These are phyloP conservation scores for Chalaropsis thielavioides DNA, from an alignment of 2,329 filamentous ascomycete genomes.

Conservation along the genomic window DNA sequence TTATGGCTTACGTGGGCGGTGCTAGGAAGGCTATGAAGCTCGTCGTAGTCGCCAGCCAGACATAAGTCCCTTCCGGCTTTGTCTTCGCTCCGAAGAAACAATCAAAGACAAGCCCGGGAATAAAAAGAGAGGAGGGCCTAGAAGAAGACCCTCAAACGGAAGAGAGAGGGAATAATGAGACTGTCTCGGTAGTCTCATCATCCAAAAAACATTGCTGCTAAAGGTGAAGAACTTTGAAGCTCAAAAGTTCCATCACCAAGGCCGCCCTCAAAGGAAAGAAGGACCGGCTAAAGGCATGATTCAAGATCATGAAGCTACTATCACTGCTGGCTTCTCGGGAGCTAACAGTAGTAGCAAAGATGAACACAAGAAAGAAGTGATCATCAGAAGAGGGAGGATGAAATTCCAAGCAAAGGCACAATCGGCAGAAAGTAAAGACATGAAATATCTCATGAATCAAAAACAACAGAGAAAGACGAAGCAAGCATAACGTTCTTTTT, in stretches of 20 bases:
- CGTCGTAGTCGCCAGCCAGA: background rate
- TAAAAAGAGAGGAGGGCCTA: background rate
- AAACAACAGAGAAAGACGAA: no score
- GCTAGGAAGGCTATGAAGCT: background rate
- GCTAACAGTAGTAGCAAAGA: no score
- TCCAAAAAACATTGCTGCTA: background rate
- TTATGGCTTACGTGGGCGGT: background rate
- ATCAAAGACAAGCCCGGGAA: background rate
- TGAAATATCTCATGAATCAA: no score
- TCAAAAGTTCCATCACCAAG: background rate
- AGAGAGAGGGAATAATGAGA: background rate
- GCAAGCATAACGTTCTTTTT: no score
- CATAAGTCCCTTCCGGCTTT: background rate
- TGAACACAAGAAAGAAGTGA: no score
- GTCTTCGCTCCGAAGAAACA: background rate
- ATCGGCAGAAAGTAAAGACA: no score
- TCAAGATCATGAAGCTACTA: no score
- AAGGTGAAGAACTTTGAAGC: background rate
- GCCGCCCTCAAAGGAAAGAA: background rate
- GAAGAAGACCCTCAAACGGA: background rate
- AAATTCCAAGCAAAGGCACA: no score
- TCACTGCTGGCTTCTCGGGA: no score
- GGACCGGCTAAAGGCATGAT: no score
- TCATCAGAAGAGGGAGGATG: no score
- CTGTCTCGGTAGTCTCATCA: background rate